Evolutionary conservation across 163 green algal species (phyloP), one percentile per base, ranked within the genome.

Genomic region (Chloromonas sp.): DNA sequence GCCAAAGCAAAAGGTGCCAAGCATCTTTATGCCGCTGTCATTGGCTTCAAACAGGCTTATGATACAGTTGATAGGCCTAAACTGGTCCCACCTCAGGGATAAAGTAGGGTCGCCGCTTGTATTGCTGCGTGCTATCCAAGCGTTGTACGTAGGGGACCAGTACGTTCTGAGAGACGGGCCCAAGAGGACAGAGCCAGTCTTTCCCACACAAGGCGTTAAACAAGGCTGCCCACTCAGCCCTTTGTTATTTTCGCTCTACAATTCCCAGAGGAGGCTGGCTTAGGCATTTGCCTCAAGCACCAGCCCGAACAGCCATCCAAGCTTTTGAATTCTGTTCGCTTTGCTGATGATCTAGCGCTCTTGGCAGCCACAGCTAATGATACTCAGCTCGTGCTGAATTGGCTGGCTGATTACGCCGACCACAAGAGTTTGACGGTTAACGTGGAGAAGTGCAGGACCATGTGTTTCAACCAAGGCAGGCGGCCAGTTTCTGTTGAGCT

Each of bases 151-250:
- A 1, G 60, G n/a, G 3, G 60, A 62, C 2, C 3, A 74, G 13
- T 83, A 83, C 79, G 60, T 83, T 71, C 14, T 71, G 5, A 13
- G 71, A 74, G 79, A 83, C n/a, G 79, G 79, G 15, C 2, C 71
- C 5, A 83, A 83, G 58, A 1, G 1, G 2, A 58, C 79, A 14
- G 60, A 1, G 1, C 3, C 59, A 58, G 60, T 83, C 1, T 2
- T 14, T 11, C 79, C 79, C 60, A 71, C 60, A 1, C 59, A 71
- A 71, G 79, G 79, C 11, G 59, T 83, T 60, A 83, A 83, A 71
- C 59, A 83, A 83, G 79, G 79, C 71, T 82, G 78, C 78, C 78
- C 78, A 3, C 58, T 82, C 5, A 82, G 78, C 78, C 78, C 78
- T 58, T 3, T 82, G 58, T 58, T 82, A 14, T 82, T 82, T 14